Base-by-base conservation (phyloP, 2,329 filamentous ascomycete genomes). In the Aspergillus caelatus region DNA sequence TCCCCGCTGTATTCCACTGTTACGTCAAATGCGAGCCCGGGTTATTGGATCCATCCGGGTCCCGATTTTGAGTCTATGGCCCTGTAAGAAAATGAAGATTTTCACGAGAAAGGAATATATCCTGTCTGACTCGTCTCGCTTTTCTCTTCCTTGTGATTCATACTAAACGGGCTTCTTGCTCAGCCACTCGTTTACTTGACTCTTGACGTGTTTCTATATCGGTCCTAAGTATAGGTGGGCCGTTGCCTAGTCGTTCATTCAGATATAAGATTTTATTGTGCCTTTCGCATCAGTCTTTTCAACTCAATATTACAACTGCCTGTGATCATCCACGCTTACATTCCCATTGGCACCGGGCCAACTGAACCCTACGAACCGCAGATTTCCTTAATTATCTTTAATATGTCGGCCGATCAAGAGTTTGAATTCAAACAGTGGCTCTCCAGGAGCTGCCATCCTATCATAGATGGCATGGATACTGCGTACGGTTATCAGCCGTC, bases 401-500 rank as follows among this genome's bases (percentile, higher is more conserved):
- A 23, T 26, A 55, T 55, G 52, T 55, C 52, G 30, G 32, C 30
- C 30, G n/a, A 26, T 55, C 19, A 32, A 52, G 48, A 52, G 11
- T 39, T 55, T 6, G 32, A 55, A 55, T 57, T 66, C 21, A 32
- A 45, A 32, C 9, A 65, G 41, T 28, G 66, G 53, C 61, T 73
- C 48, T 57, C 32, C 34, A 43, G 26, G 3, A 71, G 70, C 52
- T 78, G 76, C 48, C 66, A 72, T 60, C 63, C 71, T 43, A 64
- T 68, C 43, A 66, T 77, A 23, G 62, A 68, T 16, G 74, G 73
- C 14, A 9, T 69, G 8, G 53, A 43, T 10, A 73, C 71, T 8
- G 63, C 70, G 26, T 79, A 79, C 54, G 76, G 75, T 61, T 79
- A 79, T 61, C 32, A 68, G 26, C 75, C 77, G n/a, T 70, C 72